Percentiles rank a stretch among this genome's conserved stretches.
Conservation (phyloP, 257 asterid genomes). For the Mentha longifolia region DNA sequence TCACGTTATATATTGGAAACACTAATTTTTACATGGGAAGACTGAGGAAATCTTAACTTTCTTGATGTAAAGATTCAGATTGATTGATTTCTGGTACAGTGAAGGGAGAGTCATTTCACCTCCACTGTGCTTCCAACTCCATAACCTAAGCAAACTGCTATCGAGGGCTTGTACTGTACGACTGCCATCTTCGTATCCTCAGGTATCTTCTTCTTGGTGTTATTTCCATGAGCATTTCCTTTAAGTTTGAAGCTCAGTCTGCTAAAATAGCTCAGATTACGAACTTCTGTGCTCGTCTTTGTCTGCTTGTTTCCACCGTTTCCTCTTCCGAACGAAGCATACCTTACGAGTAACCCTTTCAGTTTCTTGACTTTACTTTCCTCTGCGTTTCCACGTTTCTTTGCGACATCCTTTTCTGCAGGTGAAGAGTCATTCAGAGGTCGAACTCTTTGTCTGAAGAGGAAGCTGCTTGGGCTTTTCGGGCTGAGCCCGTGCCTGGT, state of each 20-base stretch:
- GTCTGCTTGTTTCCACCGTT: slow-evolving; percentile 36
- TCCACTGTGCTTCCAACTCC: slow-evolving; percentile 47
- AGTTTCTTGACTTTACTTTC: slow-evolving; percentile 50
- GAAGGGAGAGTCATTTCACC: slow-evolving; percentile 25
- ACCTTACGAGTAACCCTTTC: slow-evolving; percentile 52
- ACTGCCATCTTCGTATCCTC: slow-evolving; percentile 42
- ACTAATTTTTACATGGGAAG: slow-evolving; percentile 16
- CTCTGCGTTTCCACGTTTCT: slow-evolving; percentile 18
- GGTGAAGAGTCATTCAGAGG: slow-evolving; percentile 33
- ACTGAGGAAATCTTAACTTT: not conserved
- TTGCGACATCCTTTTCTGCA: slow-evolving; percentile 20
- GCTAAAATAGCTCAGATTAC: slow-evolving; percentile 43
- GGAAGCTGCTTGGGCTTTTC: slow-evolving; percentile 35
- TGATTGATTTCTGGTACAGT: not conserved
- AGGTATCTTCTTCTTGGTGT: slow-evolving; percentile 37
- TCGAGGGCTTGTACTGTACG: slow-evolving; percentile 51
- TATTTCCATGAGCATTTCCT: slow-evolving; percentile 35
- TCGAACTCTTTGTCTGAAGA: slow-evolving; percentile 35
- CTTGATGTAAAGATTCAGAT: slow-evolving; percentile 1
- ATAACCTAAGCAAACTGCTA: slow-evolving; percentile 51
- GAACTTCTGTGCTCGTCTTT: slow-evolving; percentile 34
- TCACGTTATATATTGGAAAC: slow-evolving; percentile 21
- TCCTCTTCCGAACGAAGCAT: slow-evolving; percentile 55
- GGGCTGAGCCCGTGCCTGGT: slow-evolving; percentile 43
- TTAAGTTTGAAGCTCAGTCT: slow-evolving; percentile 54